Evolutionary conservation across 495 filamentous ascomycete species (phyloP), one percentile per base, ranked within the genome.

Genomic region (Penicillium flavigenum): DNA sequence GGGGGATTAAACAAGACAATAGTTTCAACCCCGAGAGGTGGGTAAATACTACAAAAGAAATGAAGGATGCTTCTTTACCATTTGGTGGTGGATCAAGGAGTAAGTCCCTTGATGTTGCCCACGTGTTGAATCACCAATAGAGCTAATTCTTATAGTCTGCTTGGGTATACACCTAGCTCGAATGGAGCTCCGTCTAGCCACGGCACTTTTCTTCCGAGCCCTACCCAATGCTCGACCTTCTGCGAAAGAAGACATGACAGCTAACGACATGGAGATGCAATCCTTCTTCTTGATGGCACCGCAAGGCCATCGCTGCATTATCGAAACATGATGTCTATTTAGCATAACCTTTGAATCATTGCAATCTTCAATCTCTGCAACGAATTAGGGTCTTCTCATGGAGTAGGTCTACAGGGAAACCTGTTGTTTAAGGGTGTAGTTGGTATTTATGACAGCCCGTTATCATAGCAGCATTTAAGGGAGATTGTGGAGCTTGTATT

Each of bases 41-140:
- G 77, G 69, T 64, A 5, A 60, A 63, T 0, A 71, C 76, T 0
- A 79, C 78, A 0, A 75, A 73, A 43, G 74, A 62, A 12, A 83
- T 83, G 78, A 83, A 80, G 53, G 73, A 82, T 36, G 70, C 73
- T 6, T 81, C 78, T 14, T 61, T 83, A 51, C 71, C 81, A 0
- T 86, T 82, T 61, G 81, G 83, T 1, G 80, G 70, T 17, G 83
- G 81, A 8, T 71, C 67, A 22, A 70, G 77, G 34, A 67, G 73
- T 73, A 52, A 59, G 68, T 70, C 12, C 5, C 26, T 47, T 27
- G 24, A 47, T 19, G 6, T 8, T 6, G 8, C 43, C 5, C 12
- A 36, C 12, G 12, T 2, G 5, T 46, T 9, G 22, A 7, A 5
- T 27, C 16, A 46, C 11, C 42, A 14, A 44, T 11, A 24, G 38